phyloP scores from a whole-genome alignment of 2,329 filamentous ascomycete species.

The Aspergillus tanneri region DNA sequence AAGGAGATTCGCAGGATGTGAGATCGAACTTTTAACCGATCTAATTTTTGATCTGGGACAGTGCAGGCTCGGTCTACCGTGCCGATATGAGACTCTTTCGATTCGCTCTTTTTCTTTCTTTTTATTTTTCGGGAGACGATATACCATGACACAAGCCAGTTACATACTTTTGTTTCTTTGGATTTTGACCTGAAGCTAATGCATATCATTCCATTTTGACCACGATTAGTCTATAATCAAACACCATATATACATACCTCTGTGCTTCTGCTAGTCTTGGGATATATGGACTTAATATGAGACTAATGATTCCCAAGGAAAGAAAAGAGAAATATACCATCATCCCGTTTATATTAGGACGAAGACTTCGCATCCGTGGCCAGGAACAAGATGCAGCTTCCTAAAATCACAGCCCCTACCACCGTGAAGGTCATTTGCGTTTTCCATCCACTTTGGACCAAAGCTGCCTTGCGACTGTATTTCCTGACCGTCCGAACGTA shows the following conservation, averaged over 20 bases:
- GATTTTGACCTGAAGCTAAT: neutral
- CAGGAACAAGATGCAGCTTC: slow-evolving; percentile 46
- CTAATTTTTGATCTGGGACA: too few relatives aligned
- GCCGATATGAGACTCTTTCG: too few relatives aligned
- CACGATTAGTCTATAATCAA: neutral
- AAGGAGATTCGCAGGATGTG: slow-evolving; percentile 83
- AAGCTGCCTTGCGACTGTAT: slow-evolving; percentile 73
- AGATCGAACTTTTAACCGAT: slow-evolving; percentile 13
- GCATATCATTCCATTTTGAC: neutral
- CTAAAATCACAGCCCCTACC: slow-evolving; percentile 45
- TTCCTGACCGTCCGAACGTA: slow-evolving; percentile 81
- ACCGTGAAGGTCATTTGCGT: slow-evolving; percentile 71
- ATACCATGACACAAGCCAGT: slow-evolving; percentile 14
- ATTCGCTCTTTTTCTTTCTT: neutral
- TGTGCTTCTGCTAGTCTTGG: too few relatives aligned
- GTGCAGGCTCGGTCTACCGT: too few relatives aligned
- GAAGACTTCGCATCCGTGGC: slow-evolving; percentile 34
- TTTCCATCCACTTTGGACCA: slow-evolving; percentile 92
- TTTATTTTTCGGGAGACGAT: slow-evolving; percentile 1
- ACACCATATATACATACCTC: too few relatives aligned
- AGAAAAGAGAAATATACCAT: neutral
- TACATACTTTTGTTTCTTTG: slow-evolving; percentile 9
- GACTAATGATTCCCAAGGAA: too few relatives aligned
- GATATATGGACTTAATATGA: too few relatives aligned
- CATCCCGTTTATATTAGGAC: neutral